These are phyloP conservation scores for Pichia sp. DNA, from an alignment of 1,139 yeast species.

Conservation along the genomic window DNA sequence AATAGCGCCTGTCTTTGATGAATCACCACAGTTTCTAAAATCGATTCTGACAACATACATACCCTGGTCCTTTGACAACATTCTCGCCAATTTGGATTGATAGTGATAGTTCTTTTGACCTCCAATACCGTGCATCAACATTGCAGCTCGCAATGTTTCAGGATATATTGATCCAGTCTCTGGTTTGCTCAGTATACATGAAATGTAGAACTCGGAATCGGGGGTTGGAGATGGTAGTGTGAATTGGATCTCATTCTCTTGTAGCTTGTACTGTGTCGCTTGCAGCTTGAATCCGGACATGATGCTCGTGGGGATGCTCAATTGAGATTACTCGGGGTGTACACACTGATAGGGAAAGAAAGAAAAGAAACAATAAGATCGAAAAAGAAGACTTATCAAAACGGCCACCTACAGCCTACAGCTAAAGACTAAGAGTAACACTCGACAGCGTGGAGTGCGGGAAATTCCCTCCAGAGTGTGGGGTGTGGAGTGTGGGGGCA, in stretches of 20 bases:
- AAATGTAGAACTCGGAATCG: conserved; percentile 12
- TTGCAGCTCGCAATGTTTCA: conserved; percentile 32
- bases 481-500: too few relatives aligned
- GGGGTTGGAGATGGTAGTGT: conserved; percentile 14
- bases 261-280: conserved; percentile 15
- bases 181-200: conserved; percentile 25
- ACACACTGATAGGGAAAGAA: too few relatives aligned
- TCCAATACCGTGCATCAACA: conserved; percentile 72
- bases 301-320: too few relatives aligned
- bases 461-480: too few relatives aligned
- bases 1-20: conserved; percentile 50
- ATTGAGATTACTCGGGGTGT: too few relatives aligned
- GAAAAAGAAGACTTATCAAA: too few relatives aligned
- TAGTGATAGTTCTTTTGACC: conserved; percentile 84
- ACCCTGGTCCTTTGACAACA: conserved; percentile 58
- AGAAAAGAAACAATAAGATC: too few relatives aligned
- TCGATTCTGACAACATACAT: conserved; percentile 71
- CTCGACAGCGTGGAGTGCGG: too few relatives aligned
- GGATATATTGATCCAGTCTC: conserved; percentile 16
- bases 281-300: conserved; percentile 16
- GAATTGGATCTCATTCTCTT: conserved; percentile 19
- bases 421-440: too few relatives aligned
- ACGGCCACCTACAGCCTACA: too few relatives aligned
- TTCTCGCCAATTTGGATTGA: conserved; percentile 61
- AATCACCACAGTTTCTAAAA: conserved; percentile 82